Base-by-base conservation (phyloP, 495 filamentous ascomycete species). In the Gamarada debralockiae region DNA sequence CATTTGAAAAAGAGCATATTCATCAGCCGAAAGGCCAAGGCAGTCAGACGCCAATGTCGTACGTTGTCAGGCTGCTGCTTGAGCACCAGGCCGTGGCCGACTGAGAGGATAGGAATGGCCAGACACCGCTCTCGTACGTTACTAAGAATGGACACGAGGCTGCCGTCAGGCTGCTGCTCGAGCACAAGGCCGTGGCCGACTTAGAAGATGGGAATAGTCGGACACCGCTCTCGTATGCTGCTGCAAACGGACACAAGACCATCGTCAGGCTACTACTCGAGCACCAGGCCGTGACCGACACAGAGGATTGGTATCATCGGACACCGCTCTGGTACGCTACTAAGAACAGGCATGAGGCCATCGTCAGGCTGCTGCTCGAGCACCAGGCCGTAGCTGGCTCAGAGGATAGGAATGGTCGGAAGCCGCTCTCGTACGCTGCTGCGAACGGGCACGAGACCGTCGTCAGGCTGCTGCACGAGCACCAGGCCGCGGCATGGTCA, bases 131-230 rank as follows among this genome's bases (percentile, higher is more conserved):
- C 8, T 8, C 31, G 31, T 34, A n/a, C 8, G 31, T n/a, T n/a
- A n/a, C 31, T 34, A n/a, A 34, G 31, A 34, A 34, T n/a, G 31
- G 8, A n/a, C 8, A 34, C 31, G 31, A 34, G n/a, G 31, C 31
- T n/a, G 31, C n/a, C 31, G 31, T n/a, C n/a, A 34, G 31, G 31
- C n/a, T 34, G 31, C 31, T 34, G 31, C 31, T 8, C n/a, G n/a
- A n/a, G n/a, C n/a, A 71, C 57, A 41, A 65, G 61, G 50, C 70
- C 68, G 48, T 8, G 31, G 31, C n/a, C 31, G 31, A 34, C 31
- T 34, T 34, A 34, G n/a, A 34, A n/a, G 31, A 34, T 34, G n/a
- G 31, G 8, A 8, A 8, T 34, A 34, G n/a, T 34, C 31, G 31
- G 31, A 34, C 31, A 34, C 31, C 31, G 31, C 31, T 34, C 31